Evolutionary conservation across 1,284 basidiomycete genomes (phyloP).

Genomic region (Phlebopus sp.): DNA sequence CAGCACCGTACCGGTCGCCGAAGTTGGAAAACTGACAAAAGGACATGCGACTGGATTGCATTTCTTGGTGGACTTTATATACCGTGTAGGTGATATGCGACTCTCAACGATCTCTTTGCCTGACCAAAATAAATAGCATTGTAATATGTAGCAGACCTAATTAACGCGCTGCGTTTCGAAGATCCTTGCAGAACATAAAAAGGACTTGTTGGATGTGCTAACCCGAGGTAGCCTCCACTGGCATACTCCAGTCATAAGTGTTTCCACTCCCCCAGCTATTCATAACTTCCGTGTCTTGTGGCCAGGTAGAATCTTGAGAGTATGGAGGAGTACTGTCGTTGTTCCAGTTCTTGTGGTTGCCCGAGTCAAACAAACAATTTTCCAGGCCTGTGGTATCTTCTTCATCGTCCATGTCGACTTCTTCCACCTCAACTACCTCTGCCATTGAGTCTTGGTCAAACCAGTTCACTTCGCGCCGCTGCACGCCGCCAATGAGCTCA

Average conservation of each 20-base stretch:
- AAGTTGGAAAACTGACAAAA: conserved; percentile 16
- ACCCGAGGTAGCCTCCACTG: background rate
- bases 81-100: conserved; percentile 18
- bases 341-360: conserved; percentile 18
- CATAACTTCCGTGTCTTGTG: conserved; percentile 7
- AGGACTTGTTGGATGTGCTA: background rate
- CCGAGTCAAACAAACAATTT: conserved; percentile 28
- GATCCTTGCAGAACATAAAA: conserved; percentile 1
- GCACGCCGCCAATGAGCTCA: conserved; percentile 14
- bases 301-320: conserved; percentile 16
- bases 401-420: conserved; percentile 17
- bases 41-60: background rate
- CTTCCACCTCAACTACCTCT: conserved; percentile 10
- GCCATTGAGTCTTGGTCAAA: conserved; percentile 4
- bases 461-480: conserved; percentile 3
- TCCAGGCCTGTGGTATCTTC: conserved; percentile 13
- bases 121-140: conserved; percentile 8
- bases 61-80: conserved; percentile 13
- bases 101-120: background rate
- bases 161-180: conserved; percentile 8
- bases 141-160: conserved; percentile 26
- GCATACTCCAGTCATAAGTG: conserved; percentile 2
- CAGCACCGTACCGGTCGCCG: conserved; percentile 19
- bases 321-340: conserved; percentile 7
- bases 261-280: conserved; percentile 9